Evolutionary conservation across 495 filamentous ascomycete species (phyloP), one percentile per base, ranked within the genome.

Genomic region (Aspergillus olivimuriae): DNA sequence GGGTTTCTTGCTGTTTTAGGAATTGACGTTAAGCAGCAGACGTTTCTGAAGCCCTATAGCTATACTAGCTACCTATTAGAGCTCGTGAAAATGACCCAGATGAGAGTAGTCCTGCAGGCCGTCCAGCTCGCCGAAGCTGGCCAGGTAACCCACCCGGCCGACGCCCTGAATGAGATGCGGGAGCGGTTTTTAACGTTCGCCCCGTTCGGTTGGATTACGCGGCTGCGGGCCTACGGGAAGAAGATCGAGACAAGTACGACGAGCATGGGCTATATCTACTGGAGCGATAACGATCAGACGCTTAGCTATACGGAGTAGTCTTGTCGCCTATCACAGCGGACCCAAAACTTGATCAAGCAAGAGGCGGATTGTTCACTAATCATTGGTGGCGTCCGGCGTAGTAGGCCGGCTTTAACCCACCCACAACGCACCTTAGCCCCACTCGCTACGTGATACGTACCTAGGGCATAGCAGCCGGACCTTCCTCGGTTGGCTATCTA

Each of bases 261-360:
- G 4, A 41, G 22, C 21, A 17, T 28, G 21, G 38, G 38, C 38
- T 41, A 41, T 17, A 41, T 41, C 21, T 46, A 46, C 34, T 46
- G 23, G 43, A 46, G 43, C 20, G 22, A 46, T 30, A 10, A 46
- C 22, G 22, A 46, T 34, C 21, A 46, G 43, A 46, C 34, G 1
- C 36, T 46, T 3, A 46, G 20, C 20, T 46, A 46, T 20, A 32
- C 28, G 20, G 34, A 38, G n/a, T n/a, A n/a, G n/a, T n/a, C n/a
- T n/a, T n/a, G n/a, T n/a, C n/a, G n/a, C n/a, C n/a, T n/a, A n/a
- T n/a, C n/a, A n/a, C n/a, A n/a, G n/a, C n/a, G n/a, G n/a, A n/a
- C n/a, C n/a, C n/a, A n/a, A n/a, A n/a, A n/a, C n/a, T n/a, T n/a
- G n/a, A n/a, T n/a, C n/a, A n/a, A n/a, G n/a, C n/a, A n/a, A n/a